Percentiles rank a stretch among this genome's conserved stretches.
These are phyloP conservation scores for Cornus florida DNA, from an alignment of 148 eudicot genomes.

Conservation along the genomic window DNA sequence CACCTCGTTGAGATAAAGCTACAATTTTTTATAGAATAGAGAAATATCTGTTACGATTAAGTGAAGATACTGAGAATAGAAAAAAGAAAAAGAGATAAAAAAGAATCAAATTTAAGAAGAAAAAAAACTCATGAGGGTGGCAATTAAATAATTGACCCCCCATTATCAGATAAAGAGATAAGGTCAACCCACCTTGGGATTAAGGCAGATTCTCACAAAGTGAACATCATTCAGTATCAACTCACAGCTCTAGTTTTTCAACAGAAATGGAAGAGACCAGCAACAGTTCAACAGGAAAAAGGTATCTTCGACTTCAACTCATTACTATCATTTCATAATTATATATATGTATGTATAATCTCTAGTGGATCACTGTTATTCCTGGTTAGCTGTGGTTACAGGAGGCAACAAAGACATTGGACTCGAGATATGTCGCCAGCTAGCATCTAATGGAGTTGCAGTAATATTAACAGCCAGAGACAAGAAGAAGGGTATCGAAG, in stretches of 20 bases:
- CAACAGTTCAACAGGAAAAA: background rate
- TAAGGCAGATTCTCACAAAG: background rate
- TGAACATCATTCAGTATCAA: background rate
- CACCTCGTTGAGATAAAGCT: no score
- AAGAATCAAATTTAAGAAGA: no score
- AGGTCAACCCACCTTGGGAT: no score
- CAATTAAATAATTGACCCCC: no score
- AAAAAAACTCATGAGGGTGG: no score
- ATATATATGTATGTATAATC: background rate
- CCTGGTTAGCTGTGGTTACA: constrained; percentile 28
- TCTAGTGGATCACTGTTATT: no score
- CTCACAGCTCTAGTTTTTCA: background rate
- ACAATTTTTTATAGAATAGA: no score
- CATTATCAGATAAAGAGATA: no score
- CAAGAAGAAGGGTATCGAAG: constrained; percentile 21
- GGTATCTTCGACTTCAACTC: background rate
- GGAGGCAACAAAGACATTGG: constrained; percentile 32
- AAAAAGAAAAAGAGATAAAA: no score
- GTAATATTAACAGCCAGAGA: constrained; percentile 31
- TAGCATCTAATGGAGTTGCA: constrained; percentile 14
- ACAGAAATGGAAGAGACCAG: background rate
- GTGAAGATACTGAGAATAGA: no score
- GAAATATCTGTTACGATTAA: no score
- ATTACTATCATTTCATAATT: no score
- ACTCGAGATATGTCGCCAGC: constrained; percentile 15